Conservation (phyloP, 2,329 filamentous ascomycete species). For the Allantophomopsis cytisporea region DNA sequence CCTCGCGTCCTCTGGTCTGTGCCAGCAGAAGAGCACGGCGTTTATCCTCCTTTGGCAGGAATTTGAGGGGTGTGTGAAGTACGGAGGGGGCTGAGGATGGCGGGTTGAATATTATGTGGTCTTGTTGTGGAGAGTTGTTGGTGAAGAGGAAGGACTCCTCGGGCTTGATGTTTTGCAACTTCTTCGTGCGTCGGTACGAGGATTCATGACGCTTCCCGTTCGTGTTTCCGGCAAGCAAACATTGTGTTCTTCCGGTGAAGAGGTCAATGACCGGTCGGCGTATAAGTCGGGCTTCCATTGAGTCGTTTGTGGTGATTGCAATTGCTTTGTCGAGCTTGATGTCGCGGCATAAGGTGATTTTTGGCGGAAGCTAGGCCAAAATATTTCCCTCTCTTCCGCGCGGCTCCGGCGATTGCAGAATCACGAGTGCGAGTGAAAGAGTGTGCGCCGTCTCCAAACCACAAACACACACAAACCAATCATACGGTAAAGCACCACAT, state of each 20-base stretch:
- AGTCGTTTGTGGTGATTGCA: conserved; percentile 1
- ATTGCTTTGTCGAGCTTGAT: too few relatives aligned
- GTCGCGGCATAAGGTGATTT: neutral
- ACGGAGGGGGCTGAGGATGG: conserved; percentile 40
- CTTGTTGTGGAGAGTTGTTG: conserved; percentile 19
- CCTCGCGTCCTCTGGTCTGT: conserved; percentile 6
- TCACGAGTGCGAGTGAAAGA: too few relatives aligned
- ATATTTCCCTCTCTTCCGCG: too few relatives aligned
- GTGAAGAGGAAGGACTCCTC: conserved; percentile 40
- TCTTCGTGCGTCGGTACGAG: conserved; percentile 18
- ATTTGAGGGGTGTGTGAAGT: conserved; percentile 52
- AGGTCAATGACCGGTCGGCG: conserved; percentile 14
- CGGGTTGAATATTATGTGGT: conserved; percentile 42
- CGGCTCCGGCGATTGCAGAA: too few relatives aligned
- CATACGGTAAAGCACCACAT: too few relatives aligned
- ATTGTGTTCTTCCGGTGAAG: conserved; percentile 12
- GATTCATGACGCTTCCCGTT: conserved; percentile 17
- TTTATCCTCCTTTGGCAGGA: conserved; percentile 36
- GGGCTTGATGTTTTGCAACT: conserved; percentile 35
- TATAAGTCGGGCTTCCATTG: conserved; percentile 17
- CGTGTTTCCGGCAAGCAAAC: conserved; percentile 12
- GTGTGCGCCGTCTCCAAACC: too few relatives aligned
- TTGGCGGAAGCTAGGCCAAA: neutral
- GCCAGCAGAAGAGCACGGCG: conserved; percentile 14
- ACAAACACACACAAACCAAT: too few relatives aligned